phyloP scores from a whole-genome alignment of 768 basidiomycete genomes.

The Pisolithus marmoratus region DNA sequence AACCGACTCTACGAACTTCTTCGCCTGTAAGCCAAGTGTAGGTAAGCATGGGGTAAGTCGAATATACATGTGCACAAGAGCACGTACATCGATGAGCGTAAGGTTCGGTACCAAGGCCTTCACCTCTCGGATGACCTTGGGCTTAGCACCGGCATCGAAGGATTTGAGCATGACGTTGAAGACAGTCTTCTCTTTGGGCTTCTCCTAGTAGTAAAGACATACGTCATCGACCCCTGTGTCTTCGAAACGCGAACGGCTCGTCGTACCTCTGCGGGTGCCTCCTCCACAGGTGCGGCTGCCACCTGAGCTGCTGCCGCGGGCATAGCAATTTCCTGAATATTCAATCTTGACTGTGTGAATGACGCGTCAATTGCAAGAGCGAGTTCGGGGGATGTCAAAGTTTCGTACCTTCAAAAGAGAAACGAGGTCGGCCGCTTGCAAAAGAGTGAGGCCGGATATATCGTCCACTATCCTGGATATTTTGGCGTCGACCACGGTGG shows the following conservation, averaged over 20 bases:
- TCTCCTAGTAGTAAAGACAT: constrained; percentile 54
- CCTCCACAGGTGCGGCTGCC: constrained; percentile 51
- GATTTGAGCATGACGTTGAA: constrained; percentile 95
- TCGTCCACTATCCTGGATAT: constrained; percentile 86
- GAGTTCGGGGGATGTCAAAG: not conserved
- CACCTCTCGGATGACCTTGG: constrained; percentile 96
- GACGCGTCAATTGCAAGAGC: not conserved
- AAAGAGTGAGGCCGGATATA: constrained; percentile 80
- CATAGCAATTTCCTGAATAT: constrained; percentile 96
- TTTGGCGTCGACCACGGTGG: constrained; percentile 50
- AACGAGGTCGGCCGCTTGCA: constrained; percentile 95
- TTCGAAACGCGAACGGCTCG: not conserved
- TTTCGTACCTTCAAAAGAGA: constrained; percentile 74
- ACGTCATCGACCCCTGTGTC: not conserved
- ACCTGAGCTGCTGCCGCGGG: constrained; percentile 67
- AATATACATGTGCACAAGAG: not conserved
- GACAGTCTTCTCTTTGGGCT: constrained; percentile 97
- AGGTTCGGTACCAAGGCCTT: constrained; percentile 94
- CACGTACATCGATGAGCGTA: constrained; percentile 90
- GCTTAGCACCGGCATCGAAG: constrained; percentile 86
- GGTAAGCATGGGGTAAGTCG: not conserved
- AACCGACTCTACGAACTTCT: constrained; percentile 96
- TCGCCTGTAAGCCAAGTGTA: constrained; percentile 56
- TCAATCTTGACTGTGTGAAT: constrained; percentile 66
- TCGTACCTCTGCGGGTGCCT: constrained; percentile 58